Conservation (phyloP, 2,329 filamentous ascomycete genomes). For the Trichophyton benhamiae region DNA sequence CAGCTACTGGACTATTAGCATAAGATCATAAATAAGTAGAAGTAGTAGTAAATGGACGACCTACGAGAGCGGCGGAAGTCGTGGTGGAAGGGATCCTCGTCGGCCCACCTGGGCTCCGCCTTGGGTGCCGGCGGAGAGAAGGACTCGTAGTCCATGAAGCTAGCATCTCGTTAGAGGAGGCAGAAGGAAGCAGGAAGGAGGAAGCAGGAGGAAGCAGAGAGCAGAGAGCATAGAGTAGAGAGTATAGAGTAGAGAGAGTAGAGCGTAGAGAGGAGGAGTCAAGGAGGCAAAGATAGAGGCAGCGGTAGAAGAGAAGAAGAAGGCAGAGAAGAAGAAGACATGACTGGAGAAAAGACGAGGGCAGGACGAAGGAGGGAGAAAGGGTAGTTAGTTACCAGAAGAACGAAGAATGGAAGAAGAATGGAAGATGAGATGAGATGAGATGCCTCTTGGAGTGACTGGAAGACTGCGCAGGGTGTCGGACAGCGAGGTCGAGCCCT, state of each 20-base stretch:
- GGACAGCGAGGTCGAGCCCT: not conserved
- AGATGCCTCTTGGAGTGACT: too few species aligned
- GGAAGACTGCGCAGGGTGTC: not conserved
- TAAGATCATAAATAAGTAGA: too few species aligned
- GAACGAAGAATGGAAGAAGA: not conserved
- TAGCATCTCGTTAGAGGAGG: not conserved
- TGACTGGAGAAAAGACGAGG: slow-evolving; percentile 10
- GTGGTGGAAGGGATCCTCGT: slow-evolving; percentile 30
- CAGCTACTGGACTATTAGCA: slow-evolving; percentile 14
- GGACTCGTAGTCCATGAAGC: slow-evolving; percentile 25
- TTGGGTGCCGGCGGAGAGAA: slow-evolving; percentile 23
- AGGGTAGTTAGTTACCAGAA: not conserved
- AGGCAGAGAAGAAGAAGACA: slow-evolving; percentile 3
- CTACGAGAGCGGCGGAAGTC: slow-evolving; percentile 38
- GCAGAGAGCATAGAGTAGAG: not conserved
- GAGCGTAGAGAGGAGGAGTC: not conserved
- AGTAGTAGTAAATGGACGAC: slow-evolving; percentile 10
- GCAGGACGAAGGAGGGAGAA: slow-evolving; percentile 6
- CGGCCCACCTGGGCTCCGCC: slow-evolving; percentile 25
- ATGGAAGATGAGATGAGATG: not conserved
- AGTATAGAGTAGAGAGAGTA: not conserved
- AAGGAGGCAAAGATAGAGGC: slow-evolving; percentile 15
- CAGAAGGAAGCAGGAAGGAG: too few species aligned
- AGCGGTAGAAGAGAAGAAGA: slow-evolving; percentile 10
- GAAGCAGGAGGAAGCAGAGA: not conserved